A percentile compares a stretch with the other conserved stretches of the same genome.
phyloP scores from a whole-genome alignment of 2,329 filamentous ascomycete species.

The Kalmusia sp. region DNA sequence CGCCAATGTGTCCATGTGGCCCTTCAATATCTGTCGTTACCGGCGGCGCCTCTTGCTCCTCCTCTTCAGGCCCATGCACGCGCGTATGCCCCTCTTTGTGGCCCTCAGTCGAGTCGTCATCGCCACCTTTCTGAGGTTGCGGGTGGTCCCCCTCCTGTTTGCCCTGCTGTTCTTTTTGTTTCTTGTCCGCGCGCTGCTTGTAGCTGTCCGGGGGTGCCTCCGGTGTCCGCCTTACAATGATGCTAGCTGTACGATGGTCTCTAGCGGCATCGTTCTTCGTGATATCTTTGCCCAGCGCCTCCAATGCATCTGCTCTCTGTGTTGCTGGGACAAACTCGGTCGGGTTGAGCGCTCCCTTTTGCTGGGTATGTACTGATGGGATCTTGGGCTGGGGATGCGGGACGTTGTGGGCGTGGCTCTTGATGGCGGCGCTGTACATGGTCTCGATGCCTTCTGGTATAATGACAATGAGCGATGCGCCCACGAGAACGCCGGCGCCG shows the following conservation, averaged over 20 bases:
- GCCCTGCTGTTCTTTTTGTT: slow-evolving; percentile 24
- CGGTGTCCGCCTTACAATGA: slow-evolving; percentile 29
- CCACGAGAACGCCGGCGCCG: slow-evolving; percentile 91
- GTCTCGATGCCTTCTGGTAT: slow-evolving; percentile 97
- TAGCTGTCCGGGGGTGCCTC: slow-evolving; percentile 29
- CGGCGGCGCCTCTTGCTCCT: slow-evolving; percentile 52
- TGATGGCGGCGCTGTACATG: slow-evolving; percentile 66
- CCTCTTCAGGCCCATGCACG: slow-evolving; percentile 40
- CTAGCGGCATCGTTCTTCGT: slow-evolving; percentile 25
- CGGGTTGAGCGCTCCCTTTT: slow-evolving; percentile 33
- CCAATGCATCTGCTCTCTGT: slow-evolving; percentile 19
- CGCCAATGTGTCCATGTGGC: slow-evolving; percentile 81
- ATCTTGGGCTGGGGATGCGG: slow-evolving; percentile 32
- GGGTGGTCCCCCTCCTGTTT: slow-evolving; percentile 30
- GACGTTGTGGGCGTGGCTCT: slow-evolving; percentile 31
- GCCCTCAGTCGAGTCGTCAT: slow-evolving; percentile 48
- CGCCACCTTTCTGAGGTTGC: slow-evolving; percentile 42
- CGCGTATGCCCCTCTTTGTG: slow-evolving; percentile 47
- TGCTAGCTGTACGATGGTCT: slow-evolving; percentile 22
- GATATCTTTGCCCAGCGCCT: slow-evolving; percentile 2
- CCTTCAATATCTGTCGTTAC: slow-evolving; percentile 50
- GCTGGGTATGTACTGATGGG: slow-evolving; percentile 32
- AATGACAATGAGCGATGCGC: slow-evolving; percentile 94
- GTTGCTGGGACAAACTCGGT: slow-evolving; percentile 24
- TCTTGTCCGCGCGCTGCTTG: slow-evolving; percentile 26